phyloP scores from a whole-genome alignment of 441 rosid species.

The Jatropha multifida region DNA sequence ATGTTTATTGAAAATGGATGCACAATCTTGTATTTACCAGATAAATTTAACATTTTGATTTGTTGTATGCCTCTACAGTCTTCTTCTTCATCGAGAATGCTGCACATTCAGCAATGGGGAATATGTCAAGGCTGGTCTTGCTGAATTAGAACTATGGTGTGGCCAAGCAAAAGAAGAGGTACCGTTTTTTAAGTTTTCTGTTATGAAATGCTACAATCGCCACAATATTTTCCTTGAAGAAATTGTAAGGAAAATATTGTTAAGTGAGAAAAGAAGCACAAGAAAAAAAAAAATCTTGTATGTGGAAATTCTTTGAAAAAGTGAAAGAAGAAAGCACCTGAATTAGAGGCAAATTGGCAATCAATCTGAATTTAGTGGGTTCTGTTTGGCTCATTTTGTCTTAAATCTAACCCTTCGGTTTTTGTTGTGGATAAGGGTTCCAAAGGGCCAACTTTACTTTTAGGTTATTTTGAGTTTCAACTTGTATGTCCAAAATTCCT shows the following conservation, averaged over 20 bases:
- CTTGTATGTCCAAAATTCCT: not conserved
- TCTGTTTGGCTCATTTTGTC: not conserved
- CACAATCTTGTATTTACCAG: not conserved
- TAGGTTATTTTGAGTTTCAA: not conserved
- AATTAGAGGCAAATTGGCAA: not conserved
- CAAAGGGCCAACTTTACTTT: not conserved
- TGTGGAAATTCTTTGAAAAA: not conserved
- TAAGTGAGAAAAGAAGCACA: not conserved
- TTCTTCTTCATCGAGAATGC: constrained; percentile 81
- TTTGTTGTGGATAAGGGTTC: not conserved
- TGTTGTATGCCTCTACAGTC: constrained; percentile 46
- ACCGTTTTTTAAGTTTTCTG: constrained; percentile 8
- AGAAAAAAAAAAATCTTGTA: not conserved
- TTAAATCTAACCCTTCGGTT: not conserved
- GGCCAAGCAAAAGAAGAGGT: constrained; percentile 73
- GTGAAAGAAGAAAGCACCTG: not conserved
- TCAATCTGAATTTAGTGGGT: not conserved
- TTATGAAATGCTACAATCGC: not conserved
- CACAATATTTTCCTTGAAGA: not conserved
- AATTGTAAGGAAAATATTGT: not conserved
- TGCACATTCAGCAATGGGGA: constrained; percentile 91
- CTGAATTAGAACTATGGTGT: constrained; percentile 88
- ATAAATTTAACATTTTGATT: not conserved
- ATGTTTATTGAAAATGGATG: not conserved
- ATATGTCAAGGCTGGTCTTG: constrained; percentile 85